Evolutionary conservation across 1,284 basidiomycete genomes (phyloP), one percentile per base, ranked within the genome.

Genomic region (Ganoderma sp.): DNA sequence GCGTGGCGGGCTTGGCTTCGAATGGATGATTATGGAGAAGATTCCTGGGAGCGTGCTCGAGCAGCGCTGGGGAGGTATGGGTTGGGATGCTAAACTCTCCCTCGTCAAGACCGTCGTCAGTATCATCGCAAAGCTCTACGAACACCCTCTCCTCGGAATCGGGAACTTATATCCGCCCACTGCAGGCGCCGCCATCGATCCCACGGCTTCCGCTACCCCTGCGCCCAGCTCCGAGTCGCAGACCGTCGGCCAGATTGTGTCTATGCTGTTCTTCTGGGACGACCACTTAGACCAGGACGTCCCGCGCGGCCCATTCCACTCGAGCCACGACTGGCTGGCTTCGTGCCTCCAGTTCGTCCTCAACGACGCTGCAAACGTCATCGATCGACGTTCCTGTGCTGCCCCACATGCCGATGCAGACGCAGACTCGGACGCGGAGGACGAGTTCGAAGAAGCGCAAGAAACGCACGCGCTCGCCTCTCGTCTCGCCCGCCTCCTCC

Each of bases 1-100:
- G 48, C 22, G 22, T 12, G 48, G 22, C 22, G 48, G 48, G 8
- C 48, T 50, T 22, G 48, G 48, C 22, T 50, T 25, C 22, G 48
- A 50, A 10, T 50, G 48, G 48, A 50, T 50, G 48, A 22, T 50
- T 22, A 50, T 50, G 22, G 48, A 50, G 48, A 50, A 50, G 48
- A 25, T 50, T 10, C 8, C 48, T 10, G 48, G 48, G 22, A 50
- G 48, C 48, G 48, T 12, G 9, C 48, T 50, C 48, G 10, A 50
- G 10, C 4, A 3, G 10, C 10, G 48, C 12, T 50, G 48, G 48
- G 22, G 25, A 25, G 22, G 22, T 25, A 50, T 50, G 48, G 22
- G 4, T 14, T 50, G 48, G 48, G 48, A 3, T 10, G 22, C 48
- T 4, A 50, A 50, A 12, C 9, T 50, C 22, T 50, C 22, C 22